These are phyloP conservation scores for Tranzscheliella williamsii DNA, from an alignment of 1,284 basidiomycete species.

Conservation along the genomic window DNA sequence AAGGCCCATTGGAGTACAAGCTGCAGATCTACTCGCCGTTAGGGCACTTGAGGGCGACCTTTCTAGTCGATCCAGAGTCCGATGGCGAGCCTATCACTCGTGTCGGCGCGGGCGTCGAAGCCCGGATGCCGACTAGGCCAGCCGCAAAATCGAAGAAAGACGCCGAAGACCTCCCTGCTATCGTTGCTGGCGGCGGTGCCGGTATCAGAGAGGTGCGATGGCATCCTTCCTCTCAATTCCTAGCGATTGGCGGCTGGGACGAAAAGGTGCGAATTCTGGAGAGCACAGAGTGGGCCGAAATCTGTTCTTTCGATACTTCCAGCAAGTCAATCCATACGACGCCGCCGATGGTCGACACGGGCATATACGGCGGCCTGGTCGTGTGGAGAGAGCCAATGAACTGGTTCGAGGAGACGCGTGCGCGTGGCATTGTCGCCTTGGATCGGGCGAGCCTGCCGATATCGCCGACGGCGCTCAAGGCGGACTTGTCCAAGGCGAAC, in stretches of 20 bases:
- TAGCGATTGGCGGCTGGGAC: constrained; percentile 60
- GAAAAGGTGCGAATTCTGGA: constrained; percentile 50
- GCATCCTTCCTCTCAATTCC: constrained; percentile 54
- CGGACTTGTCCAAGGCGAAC: constrained; percentile 16
- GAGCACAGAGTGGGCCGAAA: constrained; percentile 24
- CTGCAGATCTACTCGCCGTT: constrained; percentile 74
- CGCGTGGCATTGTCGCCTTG: constrained; percentile 53
- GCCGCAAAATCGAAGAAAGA: not conserved
- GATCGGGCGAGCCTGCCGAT: constrained; percentile 38
- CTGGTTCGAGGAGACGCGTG: constrained; percentile 55
- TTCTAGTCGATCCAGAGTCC: constrained; percentile 62
- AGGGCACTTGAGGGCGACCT: constrained; percentile 72
- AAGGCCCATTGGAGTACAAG: constrained; percentile 75
- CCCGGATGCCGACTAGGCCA: constrained; percentile 9
- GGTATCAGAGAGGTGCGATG: constrained; percentile 58
- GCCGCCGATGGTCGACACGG: constrained; percentile 3
- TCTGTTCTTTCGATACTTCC: constrained; percentile 15
- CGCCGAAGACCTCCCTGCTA: constrained; percentile 4
- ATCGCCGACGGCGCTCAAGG: constrained; percentile 12
- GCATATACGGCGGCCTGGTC: constrained; percentile 16
- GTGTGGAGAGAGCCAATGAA: constrained; percentile 52
- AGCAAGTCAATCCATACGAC: constrained; percentile 10
- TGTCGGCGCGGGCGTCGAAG: constrained; percentile 6
- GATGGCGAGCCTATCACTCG: constrained; percentile 18
- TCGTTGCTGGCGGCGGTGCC: constrained; percentile 47